Evolutionary conservation across 148 eudicot genomes (phyloP).

Genomic region (Bassia scoparia): DNA sequence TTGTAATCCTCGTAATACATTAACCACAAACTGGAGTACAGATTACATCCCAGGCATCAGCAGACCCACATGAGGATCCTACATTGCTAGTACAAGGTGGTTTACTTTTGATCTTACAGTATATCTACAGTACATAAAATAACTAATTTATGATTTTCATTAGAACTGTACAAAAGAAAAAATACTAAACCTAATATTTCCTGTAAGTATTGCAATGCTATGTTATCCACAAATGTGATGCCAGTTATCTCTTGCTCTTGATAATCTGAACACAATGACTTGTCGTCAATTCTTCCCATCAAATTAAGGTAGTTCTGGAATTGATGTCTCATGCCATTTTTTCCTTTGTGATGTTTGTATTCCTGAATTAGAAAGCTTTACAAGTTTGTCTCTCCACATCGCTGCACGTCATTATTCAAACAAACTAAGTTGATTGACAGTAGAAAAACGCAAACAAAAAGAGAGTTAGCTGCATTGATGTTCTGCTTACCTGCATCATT

Average conservation of each 20-base stretch:
- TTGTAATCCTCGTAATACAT: too few species aligned
- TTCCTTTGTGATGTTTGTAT: slow-evolving; percentile 10
- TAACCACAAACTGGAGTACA: too few species aligned
- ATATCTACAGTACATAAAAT: background rate
- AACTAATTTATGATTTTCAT: background rate
- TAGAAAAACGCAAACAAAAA: background rate
- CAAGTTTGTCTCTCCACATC: slow-evolving; percentile 64
- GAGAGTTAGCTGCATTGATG: background rate
- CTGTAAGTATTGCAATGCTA: background rate
- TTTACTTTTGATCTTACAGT: background rate
- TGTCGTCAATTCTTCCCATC: background rate
- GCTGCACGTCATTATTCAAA: slow-evolving; percentile 33
- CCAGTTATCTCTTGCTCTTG: background rate
- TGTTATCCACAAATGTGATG: background rate
- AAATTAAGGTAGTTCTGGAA: background rate
- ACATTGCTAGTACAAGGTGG: background rate
- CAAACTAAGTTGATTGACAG: background rate
- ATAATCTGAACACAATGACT: background rate
- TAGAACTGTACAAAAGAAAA: slow-evolving; percentile 11
- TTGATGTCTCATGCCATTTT: slow-evolving; percentile 4
- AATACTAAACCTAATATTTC: background rate
- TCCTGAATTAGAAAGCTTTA: slow-evolving; percentile 31
- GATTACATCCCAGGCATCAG: too few species aligned
- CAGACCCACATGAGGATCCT: background rate
- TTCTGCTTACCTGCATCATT: slow-evolving; percentile 61